phyloP scores from a whole-genome alignment of 495 filamentous ascomycete genomes.

The Neurospora tetraspora region DNA sequence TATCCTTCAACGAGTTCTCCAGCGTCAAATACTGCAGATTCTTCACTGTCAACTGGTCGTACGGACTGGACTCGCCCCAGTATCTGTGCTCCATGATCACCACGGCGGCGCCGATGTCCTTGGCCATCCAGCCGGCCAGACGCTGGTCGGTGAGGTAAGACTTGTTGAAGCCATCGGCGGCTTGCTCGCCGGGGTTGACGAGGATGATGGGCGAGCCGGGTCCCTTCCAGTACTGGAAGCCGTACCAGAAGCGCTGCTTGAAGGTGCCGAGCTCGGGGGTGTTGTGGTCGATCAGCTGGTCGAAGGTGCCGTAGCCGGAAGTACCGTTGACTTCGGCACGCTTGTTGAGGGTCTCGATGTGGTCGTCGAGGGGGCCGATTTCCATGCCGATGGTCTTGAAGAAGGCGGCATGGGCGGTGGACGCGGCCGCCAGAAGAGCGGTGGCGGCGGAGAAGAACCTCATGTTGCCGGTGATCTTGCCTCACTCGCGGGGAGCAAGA shows the following conservation, averaged over 20 bases:
- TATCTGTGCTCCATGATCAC: slow-evolving; percentile 52
- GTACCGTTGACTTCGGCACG: slow-evolving; percentile 13
- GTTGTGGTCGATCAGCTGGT: slow-evolving; percentile 26
- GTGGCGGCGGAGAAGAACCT: slow-evolving; percentile 2
- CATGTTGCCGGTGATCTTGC: neutral
- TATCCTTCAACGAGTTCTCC: slow-evolving; percentile 50
- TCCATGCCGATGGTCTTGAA: slow-evolving; percentile 11
- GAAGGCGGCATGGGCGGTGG: slow-evolving; percentile 5
- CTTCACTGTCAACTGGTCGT: slow-evolving; percentile 39
- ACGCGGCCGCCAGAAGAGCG: slow-evolving; percentile 3
- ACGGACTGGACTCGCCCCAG: slow-evolving; percentile 54
- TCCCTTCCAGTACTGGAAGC: slow-evolving; percentile 20
- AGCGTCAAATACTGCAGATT: slow-evolving; percentile 55
- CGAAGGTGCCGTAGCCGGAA: slow-evolving; percentile 21
- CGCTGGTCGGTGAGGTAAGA: slow-evolving; percentile 28
- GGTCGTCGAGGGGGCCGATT: slow-evolving; percentile 16
- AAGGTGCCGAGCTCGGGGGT: slow-evolving; percentile 24
- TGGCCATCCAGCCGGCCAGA: slow-evolving; percentile 41
- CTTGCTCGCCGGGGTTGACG: slow-evolving; percentile 46
- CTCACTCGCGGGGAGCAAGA: neutral
- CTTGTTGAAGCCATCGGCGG: slow-evolving; percentile 36
- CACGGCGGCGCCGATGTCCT: slow-evolving; percentile 46
- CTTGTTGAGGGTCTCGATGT: slow-evolving; percentile 9
- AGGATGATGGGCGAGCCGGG: slow-evolving; percentile 33
- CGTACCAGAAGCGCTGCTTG: slow-evolving; percentile 25